Base-by-base conservation (phyloP, 2,329 filamentous ascomycete genomes). In the Microdochium trichocladiopsis region DNA sequence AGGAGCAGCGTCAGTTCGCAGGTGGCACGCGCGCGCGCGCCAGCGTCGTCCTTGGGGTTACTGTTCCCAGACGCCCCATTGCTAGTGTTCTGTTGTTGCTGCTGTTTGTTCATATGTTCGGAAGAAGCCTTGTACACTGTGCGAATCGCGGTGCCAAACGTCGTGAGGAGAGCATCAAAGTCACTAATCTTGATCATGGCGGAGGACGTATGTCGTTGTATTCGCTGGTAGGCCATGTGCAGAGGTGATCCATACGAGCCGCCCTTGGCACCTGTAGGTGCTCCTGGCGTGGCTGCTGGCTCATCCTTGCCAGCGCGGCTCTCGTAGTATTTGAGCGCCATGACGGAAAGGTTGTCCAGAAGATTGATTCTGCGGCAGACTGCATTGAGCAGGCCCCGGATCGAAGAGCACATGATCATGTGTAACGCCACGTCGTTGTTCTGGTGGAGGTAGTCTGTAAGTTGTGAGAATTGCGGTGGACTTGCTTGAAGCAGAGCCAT, bases 361-460 rank as follows among this genome's bases (percentile, higher is more conserved):
- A 83, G 78, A 3, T 71, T 67, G 22, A 91, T 73, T 25, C 84
- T 80, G 41, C 83, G 83, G 65, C 83, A 88, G 48, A 84, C 75
- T 25, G 87, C 83, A 24, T 82, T 82, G 22, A 95, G 74, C 56
- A 93, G 86, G 21, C 83, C 82, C 12, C 90, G 82, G 11, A 86
- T 86, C 50, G 87, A 83, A 25, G 87, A 91, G 61, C 84, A 87
- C 25, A 95, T 78, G 21, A 94, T 65, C 47, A 86, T 69, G 57
- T 86, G 82, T 11, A 86, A 67, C 1, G 80, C 74, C 33, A 85
- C 74, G 45, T 83, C 77, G 57, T 83, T 80, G 47, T 73, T 75
- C 36, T 72, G 66, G 12, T 77, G 73, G 8, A 86, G 68, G 56
- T 83, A 79, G 2, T 66, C 60, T 1, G 75, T 71, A 55, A 84